Evolutionary conservation across 164 flowering plant genomes (phyloP), one percentile per base, ranked within the genome.

Genomic region (Vitis rotundifolia): DNA sequence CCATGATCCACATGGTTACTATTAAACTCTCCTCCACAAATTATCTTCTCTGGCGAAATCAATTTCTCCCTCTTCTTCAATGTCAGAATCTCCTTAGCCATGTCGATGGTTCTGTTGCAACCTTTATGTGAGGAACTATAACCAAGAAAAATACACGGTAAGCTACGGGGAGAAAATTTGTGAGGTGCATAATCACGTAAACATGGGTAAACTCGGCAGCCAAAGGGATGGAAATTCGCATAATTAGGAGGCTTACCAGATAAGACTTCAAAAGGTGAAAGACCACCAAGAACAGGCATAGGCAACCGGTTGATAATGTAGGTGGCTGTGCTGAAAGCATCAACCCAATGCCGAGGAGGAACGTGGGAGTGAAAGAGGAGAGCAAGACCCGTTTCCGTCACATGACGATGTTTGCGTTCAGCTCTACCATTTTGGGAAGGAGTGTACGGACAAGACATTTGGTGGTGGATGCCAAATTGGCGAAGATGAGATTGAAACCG

Each of bases 181-280:
- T 70, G n/a, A 29, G 67, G 12, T 3, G n/a, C 22, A 37, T 70
- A 70, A 44, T 26, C 68, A 29, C 73, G 29, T 22, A 70, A 55
- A 53, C 54, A 70, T n/a, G 68, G 73, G 54, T 70, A 70, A 2
- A 52, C 67, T 1, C 29, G 61, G 61, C 68, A 70, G 29, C 61
- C 67, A 16, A 70, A 70, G 14, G 61, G 59, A 55, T 22, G 67
- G 16, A 70, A 63, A 19, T 53, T n/a, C n/a, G 7, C 61, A 67
- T 54, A 67, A 67, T 70, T 49, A 11, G 66, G 67, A 29, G 29
- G 15, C 5, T 8, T 14, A 53, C 49, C 60, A 52, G 11, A 70
- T 3, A 70, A 9, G 63, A 63, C 26, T 31, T 70, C 61, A 51
- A 52, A 63, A 51, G 67, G 73, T 2, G 68, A 70, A 3, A 7